Percentiles rank a stretch among this genome's conserved stretches.
phyloP scores from a whole-genome alignment of 208 protist genomes.

The Wallacemonas rigidus region DNA sequence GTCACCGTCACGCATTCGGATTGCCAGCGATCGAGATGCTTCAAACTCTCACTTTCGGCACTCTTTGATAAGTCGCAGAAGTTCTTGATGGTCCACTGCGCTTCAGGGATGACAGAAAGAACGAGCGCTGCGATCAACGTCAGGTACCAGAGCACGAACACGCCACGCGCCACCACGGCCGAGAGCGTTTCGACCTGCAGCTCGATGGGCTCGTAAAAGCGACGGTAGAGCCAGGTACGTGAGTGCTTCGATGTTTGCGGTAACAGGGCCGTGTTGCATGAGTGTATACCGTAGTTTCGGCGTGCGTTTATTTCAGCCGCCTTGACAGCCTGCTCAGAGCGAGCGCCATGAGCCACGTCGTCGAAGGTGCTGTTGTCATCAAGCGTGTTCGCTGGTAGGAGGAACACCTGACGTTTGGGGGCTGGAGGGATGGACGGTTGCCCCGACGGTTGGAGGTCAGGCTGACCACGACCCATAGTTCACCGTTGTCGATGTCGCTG shows the following conservation, averaged over 20 bases:
- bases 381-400: constrained; percentile 19
- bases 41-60: constrained; percentile 19
- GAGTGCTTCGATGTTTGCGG: constrained; percentile 1
- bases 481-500: too few relatives aligned
- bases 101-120: constrained; percentile 50
- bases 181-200: constrained; percentile 80
- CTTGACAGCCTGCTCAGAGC: not conserved
- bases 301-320: not conserved
- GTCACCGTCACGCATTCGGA: constrained; percentile 27
- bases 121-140: constrained; percentile 51
- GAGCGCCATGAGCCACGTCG: not conserved
- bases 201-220: constrained; percentile 62
- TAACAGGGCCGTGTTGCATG: constrained; percentile 8
- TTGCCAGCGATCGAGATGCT: constrained; percentile 29
- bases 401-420: constrained; percentile 46
- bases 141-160: constrained; percentile 67
- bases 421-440: constrained; percentile 28
- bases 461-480: not conserved
- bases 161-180: constrained; percentile 32
- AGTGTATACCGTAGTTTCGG: constrained; percentile 6
- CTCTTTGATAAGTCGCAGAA: constrained; percentile 46
- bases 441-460: not conserved
- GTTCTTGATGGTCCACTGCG: constrained; percentile 62
- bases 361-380: not conserved
- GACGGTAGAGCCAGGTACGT: constrained; percentile 12